Evolutionary conservation across 31 red algal genomes (phyloP).

Genomic region (Odonthalia washingtoniensis): DNA sequence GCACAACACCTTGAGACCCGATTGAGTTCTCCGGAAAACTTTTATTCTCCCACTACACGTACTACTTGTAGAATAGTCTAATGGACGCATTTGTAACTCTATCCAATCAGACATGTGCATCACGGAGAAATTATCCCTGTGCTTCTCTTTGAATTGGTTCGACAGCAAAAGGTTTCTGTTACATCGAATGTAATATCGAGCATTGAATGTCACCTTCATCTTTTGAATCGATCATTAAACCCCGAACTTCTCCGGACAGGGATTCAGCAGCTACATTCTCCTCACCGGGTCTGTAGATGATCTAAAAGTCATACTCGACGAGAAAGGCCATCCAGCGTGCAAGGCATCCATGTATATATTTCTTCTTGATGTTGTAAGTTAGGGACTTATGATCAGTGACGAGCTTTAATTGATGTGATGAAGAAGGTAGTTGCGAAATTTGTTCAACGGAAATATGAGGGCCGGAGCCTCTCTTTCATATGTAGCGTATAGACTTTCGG

Average conservation of each 20-base stretch:
- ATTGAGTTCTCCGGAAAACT: neutral
- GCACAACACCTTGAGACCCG: neutral
- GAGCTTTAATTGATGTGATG: neutral
- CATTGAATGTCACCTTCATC: neutral
- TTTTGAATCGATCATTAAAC: neutral
- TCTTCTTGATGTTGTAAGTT: conserved; percentile 31
- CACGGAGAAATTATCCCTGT: too few relatives aligned
- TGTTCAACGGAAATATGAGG: conserved; percentile 31
- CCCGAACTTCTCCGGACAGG: too few relatives aligned
- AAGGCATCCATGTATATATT: conserved; percentile 29
- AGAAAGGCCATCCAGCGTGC: conserved; percentile 42
- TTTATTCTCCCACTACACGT: neutral
- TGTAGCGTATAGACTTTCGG: conserved; percentile 32
- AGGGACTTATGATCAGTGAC: conserved; percentile 32
- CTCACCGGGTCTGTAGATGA: neutral
- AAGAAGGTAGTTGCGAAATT: conserved; percentile 15
- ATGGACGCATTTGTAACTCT: neutral
- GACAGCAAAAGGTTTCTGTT: neutral
- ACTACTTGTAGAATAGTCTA: neutral
- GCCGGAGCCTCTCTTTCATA: conserved; percentile 46
- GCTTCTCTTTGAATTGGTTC: neutral
- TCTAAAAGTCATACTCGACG: conserved; percentile 44
- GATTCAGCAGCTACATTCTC: too few relatives aligned
- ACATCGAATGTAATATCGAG: neutral
- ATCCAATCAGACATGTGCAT: neutral